Evolutionary conservation across 1,284 basidiomycete species (phyloP).

Genomic region (Athelia sp.): DNA sequence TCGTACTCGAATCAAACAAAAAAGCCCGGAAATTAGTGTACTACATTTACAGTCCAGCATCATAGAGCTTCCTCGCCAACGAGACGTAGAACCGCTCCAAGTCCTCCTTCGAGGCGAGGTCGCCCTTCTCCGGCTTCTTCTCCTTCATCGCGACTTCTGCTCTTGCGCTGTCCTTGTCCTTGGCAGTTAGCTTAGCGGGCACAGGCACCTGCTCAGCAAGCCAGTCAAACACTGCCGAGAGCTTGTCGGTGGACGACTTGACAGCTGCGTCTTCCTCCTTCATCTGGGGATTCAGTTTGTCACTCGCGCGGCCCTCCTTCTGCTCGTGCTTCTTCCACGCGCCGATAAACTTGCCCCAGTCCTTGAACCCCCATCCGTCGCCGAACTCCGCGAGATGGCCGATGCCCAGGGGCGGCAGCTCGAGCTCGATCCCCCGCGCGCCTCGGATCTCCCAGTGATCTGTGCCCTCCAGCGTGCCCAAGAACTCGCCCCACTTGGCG

Average conservation of each 20-base stretch:
- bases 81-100: conserved; percentile 76
- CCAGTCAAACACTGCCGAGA: conserved; percentile 75
- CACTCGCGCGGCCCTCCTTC: conserved; percentile 20
- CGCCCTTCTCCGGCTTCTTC: conserved; percentile 28
- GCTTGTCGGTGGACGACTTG: conserved; percentile 61
- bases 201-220: conserved; percentile 65
- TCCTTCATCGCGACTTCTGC: conserved; percentile 17
- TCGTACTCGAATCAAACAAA: too few species aligned
- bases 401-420: conserved; percentile 39
- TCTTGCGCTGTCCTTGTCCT: conserved; percentile 23
- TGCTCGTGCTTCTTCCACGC: conserved; percentile 54
- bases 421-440: conserved; percentile 62
- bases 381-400: conserved; percentile 19
- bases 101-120: conserved; percentile 55
- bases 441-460: conserved; percentile 99
- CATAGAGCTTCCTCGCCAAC: conserved; percentile 71
- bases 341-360: conserved; percentile 58
- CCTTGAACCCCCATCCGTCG: conserved; percentile 53
- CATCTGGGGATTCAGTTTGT: conserved; percentile 2
- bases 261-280: conserved; percentile 47
- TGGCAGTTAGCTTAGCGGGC: conserved; percentile 19
- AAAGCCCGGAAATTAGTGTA: not conserved
- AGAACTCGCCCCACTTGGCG: conserved; percentile 90
- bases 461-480: conserved; percentile 85
- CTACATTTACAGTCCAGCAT: conserved; percentile 61